Conservation (phyloP, 192 early-diverging fungal species). For the Coemansia sp. region DNA sequence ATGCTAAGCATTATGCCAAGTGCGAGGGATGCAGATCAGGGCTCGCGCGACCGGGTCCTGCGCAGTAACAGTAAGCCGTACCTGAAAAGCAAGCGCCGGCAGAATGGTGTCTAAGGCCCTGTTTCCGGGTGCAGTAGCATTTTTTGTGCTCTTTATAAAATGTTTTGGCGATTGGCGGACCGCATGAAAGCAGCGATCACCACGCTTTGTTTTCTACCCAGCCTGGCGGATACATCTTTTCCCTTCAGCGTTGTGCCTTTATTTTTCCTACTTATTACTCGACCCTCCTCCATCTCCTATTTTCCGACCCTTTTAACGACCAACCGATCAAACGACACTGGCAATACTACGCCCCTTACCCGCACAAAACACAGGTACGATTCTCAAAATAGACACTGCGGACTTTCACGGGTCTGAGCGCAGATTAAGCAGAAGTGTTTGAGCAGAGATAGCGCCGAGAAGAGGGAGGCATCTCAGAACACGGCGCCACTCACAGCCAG, state of each 20-base stretch:
- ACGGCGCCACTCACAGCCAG: too few species aligned
- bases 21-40: neutral
- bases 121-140: too few species aligned
- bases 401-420: too few species aligned
- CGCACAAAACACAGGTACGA: neutral
- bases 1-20: slow-evolving; percentile 25
- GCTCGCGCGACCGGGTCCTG: neutral
- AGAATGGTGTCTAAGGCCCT: neutral
- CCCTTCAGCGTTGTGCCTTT: neutral
- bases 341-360: too few species aligned
- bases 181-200: slow-evolving; percentile 2
- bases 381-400: neutral
- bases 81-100: neutral
- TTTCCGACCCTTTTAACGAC: neutral
- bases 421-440: too few species aligned
- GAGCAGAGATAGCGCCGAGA: too few species aligned
- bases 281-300: neutral
- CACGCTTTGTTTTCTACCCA: neutral
- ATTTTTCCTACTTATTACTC: neutral
- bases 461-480: too few species aligned
- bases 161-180: slow-evolving; percentile 8
- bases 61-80: neutral
- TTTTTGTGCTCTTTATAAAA: too few species aligned
- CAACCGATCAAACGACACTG: neutral
- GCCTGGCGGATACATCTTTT: neutral